A percentile compares a stretch with the other conserved stretches of the same genome.
Evolutionary conservation across 805 yeast genomes (phyloP).

Genomic region (Pichia membranifaciens): DNA sequence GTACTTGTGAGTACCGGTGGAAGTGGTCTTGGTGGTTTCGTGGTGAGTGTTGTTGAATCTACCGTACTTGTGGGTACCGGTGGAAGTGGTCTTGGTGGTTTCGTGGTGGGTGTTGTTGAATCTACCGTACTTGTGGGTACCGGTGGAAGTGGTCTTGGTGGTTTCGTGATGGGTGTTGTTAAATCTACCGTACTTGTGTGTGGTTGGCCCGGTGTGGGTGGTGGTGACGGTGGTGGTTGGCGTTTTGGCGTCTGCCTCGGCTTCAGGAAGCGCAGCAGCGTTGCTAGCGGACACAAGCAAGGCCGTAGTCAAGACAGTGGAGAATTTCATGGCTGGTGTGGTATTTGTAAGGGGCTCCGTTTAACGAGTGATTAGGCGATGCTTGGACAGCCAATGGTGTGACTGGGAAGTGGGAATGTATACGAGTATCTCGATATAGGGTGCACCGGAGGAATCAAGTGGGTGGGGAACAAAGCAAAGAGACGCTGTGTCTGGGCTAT

Average conservation of each 20-base stretch:
- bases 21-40: slow-evolving; percentile 25
- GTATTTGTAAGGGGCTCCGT: too few relatives aligned
- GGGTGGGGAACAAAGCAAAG: too few relatives aligned
- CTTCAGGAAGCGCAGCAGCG: slow-evolving; percentile 26
- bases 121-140: slow-evolving; percentile 43
- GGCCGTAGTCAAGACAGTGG: slow-evolving; percentile 29
- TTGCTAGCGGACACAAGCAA: slow-evolving; percentile 25
- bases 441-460: too few relatives aligned
- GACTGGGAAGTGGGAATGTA: too few relatives aligned
- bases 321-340: slow-evolving; percentile 35
- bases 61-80: slow-evolving; percentile 52
- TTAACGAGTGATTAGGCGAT: too few relatives aligned
- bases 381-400: too few relatives aligned
- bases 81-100: slow-evolving; percentile 28
- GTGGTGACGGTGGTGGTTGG: slow-evolving; percentile 31
- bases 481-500: too few relatives aligned
- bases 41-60: slow-evolving; percentile 43
- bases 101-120: slow-evolving; percentile 49
- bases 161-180: slow-evolving; percentile 35
- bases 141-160: slow-evolving; percentile 21
- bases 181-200: slow-evolving; percentile 51
- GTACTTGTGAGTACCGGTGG: slow-evolving; percentile 37
- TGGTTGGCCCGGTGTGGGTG: slow-evolving; percentile 34
- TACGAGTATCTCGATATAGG: too few relatives aligned
- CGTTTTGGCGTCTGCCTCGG: slow-evolving; percentile 30